Evolutionary conservation across 768 basidiomycete genomes (phyloP), one percentile per base, ranked within the genome.

Genomic region (Terana coerulea): DNA sequence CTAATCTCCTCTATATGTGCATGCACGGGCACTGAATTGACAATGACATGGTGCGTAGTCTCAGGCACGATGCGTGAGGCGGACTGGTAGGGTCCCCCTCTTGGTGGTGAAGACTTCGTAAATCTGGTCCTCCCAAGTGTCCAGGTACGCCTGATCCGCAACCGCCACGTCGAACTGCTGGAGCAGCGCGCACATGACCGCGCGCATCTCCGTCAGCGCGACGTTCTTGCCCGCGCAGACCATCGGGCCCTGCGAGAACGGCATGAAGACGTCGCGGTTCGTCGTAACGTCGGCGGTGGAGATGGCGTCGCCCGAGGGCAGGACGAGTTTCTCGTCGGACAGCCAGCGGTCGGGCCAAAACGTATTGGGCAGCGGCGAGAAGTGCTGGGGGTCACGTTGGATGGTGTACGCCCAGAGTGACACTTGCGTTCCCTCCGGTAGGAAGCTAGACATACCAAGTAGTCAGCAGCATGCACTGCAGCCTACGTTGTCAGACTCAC

Each of bases 291-390:
- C 11, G 2, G 34, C 52, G 6, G 19, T 14, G 21, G 55, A 12
- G 35, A 53, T 44, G 34, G 31, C 35, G n/a, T 53, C 46, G 3
- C 40, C 43, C 2, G 56, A 36, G 5, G 52, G 52, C 9, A 47
- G 36, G 4, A n/a, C 22, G n/a, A 45, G 47, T n/a, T 28, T 30
- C 7, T 54, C 52, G 35, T 57, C 48, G 26, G 47, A 30, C 5
- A 62, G 49, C 60, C 62, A 64, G 10, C 61, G 54, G 28, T 64
- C 63, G 5, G 63, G 61, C 33, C 56, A 54, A 52, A 59, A 64
- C 21, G 29, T 6, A 26, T 61, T 54, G 10, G 63, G 55, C 1
- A 55, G 36, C 11, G 60, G 59, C 11, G 51, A 62, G 43, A 61
- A 64, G 43, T 63, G 56, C 7, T 45, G 48, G 10, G 55, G 39